A percentile compares a stretch with the other conserved stretches of the same genome.
Evolutionary conservation across 1,284 basidiomycete genomes (phyloP).

Genomic region (Cutaneotrichosporon mucoides): DNA sequence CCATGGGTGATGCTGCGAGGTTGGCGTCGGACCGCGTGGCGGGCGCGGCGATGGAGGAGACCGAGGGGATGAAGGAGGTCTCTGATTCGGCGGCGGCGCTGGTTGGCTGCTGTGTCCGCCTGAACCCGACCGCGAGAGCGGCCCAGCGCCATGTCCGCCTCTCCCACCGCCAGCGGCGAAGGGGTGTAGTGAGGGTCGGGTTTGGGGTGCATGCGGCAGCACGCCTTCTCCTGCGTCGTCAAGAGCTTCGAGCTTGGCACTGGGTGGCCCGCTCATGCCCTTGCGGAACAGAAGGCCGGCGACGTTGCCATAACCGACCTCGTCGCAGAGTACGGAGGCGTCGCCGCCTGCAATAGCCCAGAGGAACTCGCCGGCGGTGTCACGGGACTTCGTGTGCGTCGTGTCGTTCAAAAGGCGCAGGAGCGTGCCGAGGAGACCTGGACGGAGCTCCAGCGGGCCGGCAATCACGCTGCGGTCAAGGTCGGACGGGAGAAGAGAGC

Average conservation of each 20-base stretch:
- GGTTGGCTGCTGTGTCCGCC: no score
- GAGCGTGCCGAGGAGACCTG: conserved; percentile 69
- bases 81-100: no score
- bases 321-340: conserved; percentile 65
- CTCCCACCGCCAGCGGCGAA: not conserved
- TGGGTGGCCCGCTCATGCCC: conserved; percentile 63
- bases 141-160: no score
- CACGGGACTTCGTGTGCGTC: conserved; percentile 65
- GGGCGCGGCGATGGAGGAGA: no score
- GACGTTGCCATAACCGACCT: conserved; percentile 87
- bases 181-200: not conserved
- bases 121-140: no score
- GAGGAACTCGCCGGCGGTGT: conserved; percentile 76
- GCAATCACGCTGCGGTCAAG: conserved; percentile 62
- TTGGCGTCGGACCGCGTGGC: no score
- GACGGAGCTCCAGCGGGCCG: conserved; percentile 63
- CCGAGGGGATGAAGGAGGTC: no score
- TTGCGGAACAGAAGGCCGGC: conserved; percentile 87
- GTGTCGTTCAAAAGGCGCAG: conserved; percentile 71
- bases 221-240: conserved; percentile 21
- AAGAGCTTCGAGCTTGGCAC: conserved; percentile 51
- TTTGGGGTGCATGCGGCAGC: not conserved
- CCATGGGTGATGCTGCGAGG: no score
- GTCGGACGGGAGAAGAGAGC: conserved; percentile 66
- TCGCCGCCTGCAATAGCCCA: conserved; percentile 74